These are phyloP conservation scores for Circinella minor DNA, from an alignment of 371 early-diverging fungal species.

Conservation along the genomic window DNA sequence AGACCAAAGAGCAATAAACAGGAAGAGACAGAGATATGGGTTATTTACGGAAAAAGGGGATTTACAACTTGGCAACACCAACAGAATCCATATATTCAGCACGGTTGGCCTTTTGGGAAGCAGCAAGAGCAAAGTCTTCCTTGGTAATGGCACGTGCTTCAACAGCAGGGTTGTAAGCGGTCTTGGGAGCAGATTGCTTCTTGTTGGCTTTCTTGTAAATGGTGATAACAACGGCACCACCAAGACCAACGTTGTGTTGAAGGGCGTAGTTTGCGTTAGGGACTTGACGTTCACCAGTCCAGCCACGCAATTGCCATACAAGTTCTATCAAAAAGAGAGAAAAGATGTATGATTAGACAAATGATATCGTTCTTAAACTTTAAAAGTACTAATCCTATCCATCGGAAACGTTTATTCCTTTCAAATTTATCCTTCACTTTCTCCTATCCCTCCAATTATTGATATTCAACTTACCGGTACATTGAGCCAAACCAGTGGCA, in stretches of 20 bases:
- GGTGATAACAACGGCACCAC: conserved; percentile 77
- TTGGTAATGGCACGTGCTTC: conserved; percentile 67
- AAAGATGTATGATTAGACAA: too few species aligned
- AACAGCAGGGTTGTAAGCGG: conserved; percentile 74
- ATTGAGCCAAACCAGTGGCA: conserved; percentile 84
- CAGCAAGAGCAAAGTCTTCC: conserved; percentile 64
- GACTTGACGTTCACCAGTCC: conserved; percentile 79
- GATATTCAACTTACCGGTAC: conserved; percentile 49
- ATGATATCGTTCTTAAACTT: too few species aligned
- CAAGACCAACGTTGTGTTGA: conserved; percentile 84
- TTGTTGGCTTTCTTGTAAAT: conserved; percentile 67
- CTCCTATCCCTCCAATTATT: background rate
- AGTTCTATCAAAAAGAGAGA: conserved; percentile 34
- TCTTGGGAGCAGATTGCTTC: conserved; percentile 49
- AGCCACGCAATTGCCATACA: conserved; percentile 72
- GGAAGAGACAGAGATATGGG: background rate
- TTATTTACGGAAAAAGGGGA: background rate
- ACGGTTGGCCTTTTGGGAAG: conserved; percentile 49
- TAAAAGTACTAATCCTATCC: too few species aligned
- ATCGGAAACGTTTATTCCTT: too few species aligned
- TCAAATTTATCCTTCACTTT: background rate
- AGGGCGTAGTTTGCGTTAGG: conserved; percentile 69
- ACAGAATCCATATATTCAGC: conserved; percentile 39
- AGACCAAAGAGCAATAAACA: too few species aligned
- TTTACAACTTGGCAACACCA: conserved; percentile 40